Evolutionary conservation across 1,284 basidiomycete genomes (phyloP).

Genomic region (Marasmius oreades): DNA sequence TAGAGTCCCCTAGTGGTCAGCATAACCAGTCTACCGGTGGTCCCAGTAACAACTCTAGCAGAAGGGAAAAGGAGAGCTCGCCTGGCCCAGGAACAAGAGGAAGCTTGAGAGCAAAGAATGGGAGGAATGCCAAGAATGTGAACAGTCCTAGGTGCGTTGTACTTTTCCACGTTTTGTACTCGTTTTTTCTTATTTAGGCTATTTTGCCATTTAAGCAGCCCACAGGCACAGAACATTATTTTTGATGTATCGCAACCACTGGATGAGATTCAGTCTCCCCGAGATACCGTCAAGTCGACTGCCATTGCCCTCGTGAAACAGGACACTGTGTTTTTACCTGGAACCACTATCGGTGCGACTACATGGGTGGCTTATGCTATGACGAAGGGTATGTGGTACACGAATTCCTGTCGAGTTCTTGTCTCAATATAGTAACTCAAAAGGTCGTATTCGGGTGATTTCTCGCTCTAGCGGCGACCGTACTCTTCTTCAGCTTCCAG

Average conservation of each 20-base stretch:
- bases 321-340: constrained; percentile 74
- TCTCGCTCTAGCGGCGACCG: constrained; percentile 82
- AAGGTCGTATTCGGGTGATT: constrained; percentile 79
- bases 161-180: constrained; percentile 9
- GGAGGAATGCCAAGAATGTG: constrained; percentile 45
- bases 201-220: constrained; percentile 28
- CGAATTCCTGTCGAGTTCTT: neutral
- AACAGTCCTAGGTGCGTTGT: constrained; percentile 51
- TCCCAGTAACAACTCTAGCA: constrained; percentile 5
- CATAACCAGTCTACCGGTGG: constrained; percentile 30
- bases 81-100: constrained; percentile 51
- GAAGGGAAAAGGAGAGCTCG: constrained; percentile 67
- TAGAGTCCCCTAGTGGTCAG: constrained; percentile 34
- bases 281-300: constrained; percentile 72
- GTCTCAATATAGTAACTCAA: constrained; percentile 1
- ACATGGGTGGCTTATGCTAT: constrained; percentile 88
- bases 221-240: constrained; percentile 61
- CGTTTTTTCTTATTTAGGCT: constrained; percentile 12
- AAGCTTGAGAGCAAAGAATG: constrained; percentile 36
- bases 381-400: constrained; percentile 60
- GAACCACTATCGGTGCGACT: constrained; percentile 80
- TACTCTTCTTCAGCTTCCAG: constrained; percentile 72
- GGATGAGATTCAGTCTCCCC: constrained; percentile 68
- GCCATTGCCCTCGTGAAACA: constrained; percentile 82
- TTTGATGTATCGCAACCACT: constrained; percentile 70